Evolutionary conservation across 441 rosid genomes (phyloP), one percentile per base, ranked within the genome.

Genomic region (Eruca vesicaria): DNA sequence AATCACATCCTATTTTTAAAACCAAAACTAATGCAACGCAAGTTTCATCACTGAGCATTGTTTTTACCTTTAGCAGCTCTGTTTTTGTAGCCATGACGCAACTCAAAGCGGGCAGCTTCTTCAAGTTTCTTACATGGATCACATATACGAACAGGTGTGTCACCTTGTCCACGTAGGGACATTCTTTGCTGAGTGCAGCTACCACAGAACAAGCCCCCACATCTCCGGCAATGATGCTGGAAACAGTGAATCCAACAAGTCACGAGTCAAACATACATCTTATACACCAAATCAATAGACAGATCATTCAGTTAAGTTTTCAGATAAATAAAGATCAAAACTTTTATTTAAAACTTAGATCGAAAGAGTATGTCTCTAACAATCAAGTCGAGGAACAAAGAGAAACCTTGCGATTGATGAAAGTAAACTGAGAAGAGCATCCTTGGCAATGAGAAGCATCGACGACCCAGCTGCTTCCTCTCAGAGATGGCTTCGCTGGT

Each of bases 381-480:
- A 29, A 29, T 29, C 58, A 57, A 43, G 21, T 53, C 1, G 28
- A 45, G n/a, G 6, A 8, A 4, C 14, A 23, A 36, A 19, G 48
- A 2, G 15, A n/a, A 28, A 95, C 99, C 98, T 95, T 93, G 89
- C 97, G 98, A 87, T 91, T 91, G 88, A 96, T 91, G 90, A 96
- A 92, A 81, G 96, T 88, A 81, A 96, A 96, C 66, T 82, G 98
- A 62, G 96, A 89, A 62, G 97, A 83, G 77, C 99, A 96, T 68
- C 97, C 97, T 82, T 92, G 99, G 82, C 99, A 96, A 80, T 96
- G 93, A 41, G 99, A 78, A 52, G 96, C 93, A 61, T 93, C 99
- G 1, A 84, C 89, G 19, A 89, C 99, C 97, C 99, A 95, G 77
- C 21, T 84, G 53, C 29, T 91, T 73, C 98, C 97, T 64, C 98